Percentiles rank a stretch among this genome's conserved stretches.
Conservation (phyloP, 371 early-diverging fungal genomes). For the Zychaea mexicana region DNA sequence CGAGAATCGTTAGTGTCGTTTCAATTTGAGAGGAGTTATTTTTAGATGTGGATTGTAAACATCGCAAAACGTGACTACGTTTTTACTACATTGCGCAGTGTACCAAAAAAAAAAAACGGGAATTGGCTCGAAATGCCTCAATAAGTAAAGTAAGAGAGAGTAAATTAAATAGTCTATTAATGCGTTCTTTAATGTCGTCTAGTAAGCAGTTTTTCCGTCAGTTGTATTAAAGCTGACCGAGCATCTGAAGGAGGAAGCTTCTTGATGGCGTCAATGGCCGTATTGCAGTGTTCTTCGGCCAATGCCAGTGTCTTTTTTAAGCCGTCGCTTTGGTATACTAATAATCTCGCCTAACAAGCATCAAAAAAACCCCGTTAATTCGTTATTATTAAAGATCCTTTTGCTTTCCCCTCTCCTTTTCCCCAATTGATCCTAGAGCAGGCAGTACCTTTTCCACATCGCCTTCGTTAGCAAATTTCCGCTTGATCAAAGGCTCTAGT, state of each 20-base stretch:
- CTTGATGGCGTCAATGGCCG: conserved; percentile 63
- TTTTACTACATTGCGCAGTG: too few relatives aligned
- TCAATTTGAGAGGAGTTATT: too few relatives aligned
- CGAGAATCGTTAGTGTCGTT: too few relatives aligned
- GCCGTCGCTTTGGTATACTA: conserved; percentile 73
- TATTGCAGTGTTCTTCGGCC: conserved; percentile 59
- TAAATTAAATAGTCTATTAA: background rate
- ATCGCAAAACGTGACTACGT: too few relatives aligned
- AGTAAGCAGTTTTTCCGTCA: conserved; percentile 16
- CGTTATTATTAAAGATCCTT: background rate
- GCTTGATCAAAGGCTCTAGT: conserved; percentile 81
- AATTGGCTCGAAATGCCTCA: too few relatives aligned
- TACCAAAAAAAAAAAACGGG: too few relatives aligned
- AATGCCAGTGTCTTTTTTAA: conserved; percentile 63
- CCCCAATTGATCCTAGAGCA: too few relatives aligned
- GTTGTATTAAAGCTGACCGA: conserved; percentile 55
- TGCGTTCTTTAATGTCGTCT: background rate
- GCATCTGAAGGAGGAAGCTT: conserved; percentile 71
- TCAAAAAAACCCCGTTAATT: background rate
- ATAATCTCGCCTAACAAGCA: conserved; percentile 54
- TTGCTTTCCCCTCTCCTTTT: too few relatives aligned
- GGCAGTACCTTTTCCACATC: conserved; percentile 65
- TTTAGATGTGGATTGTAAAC: too few relatives aligned
- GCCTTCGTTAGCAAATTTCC: conserved; percentile 74
- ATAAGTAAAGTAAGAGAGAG: background rate